Percentiles rank a stretch among this genome's conserved stretches.
These are phyloP conservation scores for Vitis rotundifolia DNA, from an alignment of 164 flowering plant genomes.

Conservation along the genomic window DNA sequence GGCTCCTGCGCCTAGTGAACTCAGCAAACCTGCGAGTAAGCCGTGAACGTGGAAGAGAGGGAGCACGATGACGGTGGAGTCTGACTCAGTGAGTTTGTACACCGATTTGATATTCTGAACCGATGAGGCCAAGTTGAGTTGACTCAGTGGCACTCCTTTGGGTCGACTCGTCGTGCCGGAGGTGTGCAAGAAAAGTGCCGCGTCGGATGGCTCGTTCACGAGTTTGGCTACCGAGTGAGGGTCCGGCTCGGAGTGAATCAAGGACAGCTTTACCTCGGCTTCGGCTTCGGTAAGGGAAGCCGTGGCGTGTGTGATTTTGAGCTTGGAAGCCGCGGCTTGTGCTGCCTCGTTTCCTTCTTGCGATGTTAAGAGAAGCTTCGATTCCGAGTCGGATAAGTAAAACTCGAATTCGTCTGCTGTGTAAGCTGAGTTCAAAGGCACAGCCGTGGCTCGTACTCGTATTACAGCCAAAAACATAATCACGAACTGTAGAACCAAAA, in stretches of 20 bases:
- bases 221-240: slow-evolving; percentile 18
- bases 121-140: slow-evolving; percentile 71
- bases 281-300: slow-evolving; percentile 35
- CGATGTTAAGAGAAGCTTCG: slow-evolving; percentile 66
- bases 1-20: slow-evolving; percentile 77
- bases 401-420: slow-evolving; percentile 92
- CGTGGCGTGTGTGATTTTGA: slow-evolving; percentile 59
- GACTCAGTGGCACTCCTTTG: slow-evolving; percentile 90
- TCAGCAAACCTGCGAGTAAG: slow-evolving; percentile 62
- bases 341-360: slow-evolving; percentile 57
- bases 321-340: slow-evolving; percentile 72
- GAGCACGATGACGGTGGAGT: slow-evolving; percentile 84
- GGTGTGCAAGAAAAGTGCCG: slow-evolving; percentile 90
- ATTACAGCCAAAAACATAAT: slow-evolving; percentile 86
- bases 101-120: slow-evolving; percentile 69
- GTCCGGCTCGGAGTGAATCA: slow-evolving; percentile 20
- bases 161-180: slow-evolving; percentile 97
- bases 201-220: slow-evolving; percentile 72
- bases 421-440: slow-evolving; percentile 90
- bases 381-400: slow-evolving; percentile 85
- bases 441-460: slow-evolving; percentile 77
- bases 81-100: slow-evolving; percentile 68
- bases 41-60: slow-evolving; percentile 97
- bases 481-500: slow-evolving; percentile 54
- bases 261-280: slow-evolving; percentile 25